Percentiles rank a stretch among this genome's conserved stretches.
Evolutionary conservation across 73 alveolate species (phyloP).

Genomic region (Uronychia setigera): DNA sequence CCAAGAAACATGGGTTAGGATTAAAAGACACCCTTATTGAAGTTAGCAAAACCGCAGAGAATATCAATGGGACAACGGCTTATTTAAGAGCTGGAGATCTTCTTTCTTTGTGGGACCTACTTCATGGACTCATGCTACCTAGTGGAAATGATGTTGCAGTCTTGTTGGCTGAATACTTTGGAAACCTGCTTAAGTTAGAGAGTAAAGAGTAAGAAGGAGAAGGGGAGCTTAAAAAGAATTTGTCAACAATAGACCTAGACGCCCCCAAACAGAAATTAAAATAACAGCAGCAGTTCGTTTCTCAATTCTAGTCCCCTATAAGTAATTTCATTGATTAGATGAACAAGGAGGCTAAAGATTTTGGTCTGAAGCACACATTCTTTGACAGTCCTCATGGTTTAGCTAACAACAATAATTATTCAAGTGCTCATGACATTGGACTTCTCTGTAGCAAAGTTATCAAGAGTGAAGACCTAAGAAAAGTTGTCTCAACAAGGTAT

Average conservation of each 20-base stretch:
- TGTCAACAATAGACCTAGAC: neutral
- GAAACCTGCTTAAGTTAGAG: constrained; percentile 30
- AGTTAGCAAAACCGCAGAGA: constrained; percentile 41
- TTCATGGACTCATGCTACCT: constrained; percentile 65
- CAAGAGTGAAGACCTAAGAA: constrained; percentile 31
- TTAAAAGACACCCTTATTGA: constrained; percentile 11
- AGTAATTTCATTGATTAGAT: neutral
- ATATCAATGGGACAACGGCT: constrained; percentile 59
- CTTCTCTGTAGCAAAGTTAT: constrained; percentile 39
- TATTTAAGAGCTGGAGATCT: constrained; percentile 52
- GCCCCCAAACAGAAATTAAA: neutral
- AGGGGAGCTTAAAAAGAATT: neutral
- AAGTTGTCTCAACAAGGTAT: constrained; percentile 52
- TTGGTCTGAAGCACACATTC: neutral
- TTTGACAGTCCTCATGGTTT: constrained; percentile 83
- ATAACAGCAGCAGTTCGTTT: neutral
- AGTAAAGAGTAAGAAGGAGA: neutral
- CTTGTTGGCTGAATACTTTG: constrained; percentile 61
- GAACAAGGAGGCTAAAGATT: neutral
- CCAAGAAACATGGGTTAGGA: constrained; percentile 23
- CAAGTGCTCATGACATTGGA: constrained; percentile 69
- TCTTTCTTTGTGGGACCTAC: constrained; percentile 29
- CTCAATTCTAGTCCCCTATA: neutral
- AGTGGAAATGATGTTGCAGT: constrained; percentile 72
- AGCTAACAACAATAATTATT: constrained; percentile 51